These are phyloP conservation scores for Aureobasidium sp. DNA, from an alignment of 2,329 filamentous ascomycete genomes.

Conservation along the genomic window DNA sequence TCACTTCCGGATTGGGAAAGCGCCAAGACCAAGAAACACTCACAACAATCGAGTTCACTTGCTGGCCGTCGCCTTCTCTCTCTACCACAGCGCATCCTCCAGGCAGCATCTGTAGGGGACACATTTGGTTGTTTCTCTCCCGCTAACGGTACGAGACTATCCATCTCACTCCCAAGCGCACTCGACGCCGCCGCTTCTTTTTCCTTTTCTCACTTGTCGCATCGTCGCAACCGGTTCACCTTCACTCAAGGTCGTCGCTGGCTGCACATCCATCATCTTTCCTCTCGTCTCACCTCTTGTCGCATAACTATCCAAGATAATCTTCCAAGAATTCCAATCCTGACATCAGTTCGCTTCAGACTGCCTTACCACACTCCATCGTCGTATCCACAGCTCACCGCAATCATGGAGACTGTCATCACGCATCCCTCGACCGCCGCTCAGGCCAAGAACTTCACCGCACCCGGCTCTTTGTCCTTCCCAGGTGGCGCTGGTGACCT, in stretches of 20 bases:
- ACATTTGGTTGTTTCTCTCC: constrained; percentile 99
- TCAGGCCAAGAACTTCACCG: constrained; percentile 93
- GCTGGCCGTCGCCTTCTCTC: constrained; percentile 9
- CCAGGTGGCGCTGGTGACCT: constrained; percentile 76
- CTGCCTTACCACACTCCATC: constrained; percentile 18
- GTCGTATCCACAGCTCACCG: constrained; percentile 24
- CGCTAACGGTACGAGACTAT: constrained; percentile 47
- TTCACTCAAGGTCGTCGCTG: background rate
- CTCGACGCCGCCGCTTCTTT: background rate
- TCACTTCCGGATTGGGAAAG: constrained; percentile 7
- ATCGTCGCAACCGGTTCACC: background rate
- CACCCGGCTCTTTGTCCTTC: constrained; percentile 85
- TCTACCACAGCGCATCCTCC: constrained; percentile 3
- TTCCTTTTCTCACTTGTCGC: background rate
- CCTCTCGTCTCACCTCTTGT: background rate
- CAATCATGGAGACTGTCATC: constrained; percentile 74
- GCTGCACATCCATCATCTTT: background rate
- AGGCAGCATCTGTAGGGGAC: constrained; percentile 62
- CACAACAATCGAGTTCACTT: background rate
- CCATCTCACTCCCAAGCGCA: constrained; percentile 14
- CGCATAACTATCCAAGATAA: constrained; percentile 3
- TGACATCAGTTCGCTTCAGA: constrained; percentile 14
- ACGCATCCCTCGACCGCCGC: constrained; percentile 85
- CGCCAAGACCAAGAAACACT: background rate
- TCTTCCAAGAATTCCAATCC: constrained; percentile 11